These are phyloP conservation scores for Mortierella sp. DNA, from an alignment of 371 early-diverging fungal species.

Conservation along the genomic window DNA sequence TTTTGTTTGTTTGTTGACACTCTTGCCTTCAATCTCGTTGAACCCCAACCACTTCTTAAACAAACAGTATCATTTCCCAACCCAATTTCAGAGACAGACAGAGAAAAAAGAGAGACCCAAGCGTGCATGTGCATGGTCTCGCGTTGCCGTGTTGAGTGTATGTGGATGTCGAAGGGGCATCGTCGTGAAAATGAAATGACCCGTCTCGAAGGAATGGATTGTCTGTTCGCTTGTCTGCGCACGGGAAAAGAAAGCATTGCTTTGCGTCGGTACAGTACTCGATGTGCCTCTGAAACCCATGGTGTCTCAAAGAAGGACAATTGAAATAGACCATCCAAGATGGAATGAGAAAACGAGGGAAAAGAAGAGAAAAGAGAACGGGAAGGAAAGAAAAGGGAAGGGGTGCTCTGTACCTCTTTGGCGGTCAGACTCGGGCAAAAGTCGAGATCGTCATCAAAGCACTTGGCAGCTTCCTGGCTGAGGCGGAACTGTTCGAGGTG, in stretches of 20 bases:
- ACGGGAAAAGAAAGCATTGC: background rate
- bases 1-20: background rate
- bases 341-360: background rate
- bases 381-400: background rate
- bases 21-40: background rate
- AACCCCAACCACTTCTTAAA: conserved; percentile 5
- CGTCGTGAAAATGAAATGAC: no score
- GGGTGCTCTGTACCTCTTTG: conserved; percentile 38
- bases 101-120: conserved; percentile 7
- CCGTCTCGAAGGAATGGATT: background rate
- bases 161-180: no score
- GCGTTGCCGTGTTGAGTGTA: background rate
- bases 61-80: conserved; percentile 2
- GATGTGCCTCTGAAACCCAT: background rate
- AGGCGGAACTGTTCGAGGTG: conserved; percentile 46
- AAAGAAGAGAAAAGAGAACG: conserved; percentile 4
- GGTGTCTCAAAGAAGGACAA: background rate
- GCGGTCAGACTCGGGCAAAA: conserved; percentile 56
- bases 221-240: background rate
- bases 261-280: background rate
- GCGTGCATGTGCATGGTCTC: conserved; percentile 16
- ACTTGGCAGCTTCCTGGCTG: conserved; percentile 49
- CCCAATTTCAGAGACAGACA: conserved; percentile 5
- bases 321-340: background rate
- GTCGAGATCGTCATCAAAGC: conserved; percentile 56